Percentiles rank a stretch among this genome's conserved stretches.
phyloP scores from a whole-genome alignment of 345 rosid genomes.

The Xanthoceras sorbifolium region DNA sequence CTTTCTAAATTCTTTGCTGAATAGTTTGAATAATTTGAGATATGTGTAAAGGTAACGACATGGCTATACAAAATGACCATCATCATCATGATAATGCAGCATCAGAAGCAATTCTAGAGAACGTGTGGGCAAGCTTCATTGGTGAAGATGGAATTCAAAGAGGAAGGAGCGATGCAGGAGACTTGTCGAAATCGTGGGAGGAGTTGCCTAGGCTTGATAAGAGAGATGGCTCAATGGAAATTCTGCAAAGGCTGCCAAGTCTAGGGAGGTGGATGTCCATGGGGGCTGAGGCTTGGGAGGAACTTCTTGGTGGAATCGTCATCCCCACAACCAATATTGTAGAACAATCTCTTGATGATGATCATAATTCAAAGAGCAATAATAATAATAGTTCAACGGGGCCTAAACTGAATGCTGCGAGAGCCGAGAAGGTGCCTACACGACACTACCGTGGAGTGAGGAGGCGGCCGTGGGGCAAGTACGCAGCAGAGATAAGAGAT shows the following conservation, averaged over 20 bases:
- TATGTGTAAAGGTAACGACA: conserved; percentile 18
- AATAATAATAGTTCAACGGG: conserved; percentile 1
- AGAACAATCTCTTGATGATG: conserved; percentile 6
- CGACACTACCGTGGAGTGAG: conserved; percentile 79
- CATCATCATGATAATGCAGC: conserved; percentile 23
- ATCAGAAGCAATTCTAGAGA: conserved; percentile 52
- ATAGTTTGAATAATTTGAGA: not conserved
- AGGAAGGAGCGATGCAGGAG: conserved; percentile 1
- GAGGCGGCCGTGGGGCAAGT: conserved; percentile 88
- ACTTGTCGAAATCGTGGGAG: conserved; percentile 45
- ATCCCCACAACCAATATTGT: conserved; percentile 21
- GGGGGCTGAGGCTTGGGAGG: conserved; percentile 72
- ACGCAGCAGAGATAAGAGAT: conserved; percentile 87
- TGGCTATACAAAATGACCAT: conserved; percentile 41
- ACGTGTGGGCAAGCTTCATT: conserved; percentile 82
- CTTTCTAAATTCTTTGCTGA: not conserved
- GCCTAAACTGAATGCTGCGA: conserved; percentile 19
- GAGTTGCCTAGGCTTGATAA: conserved; percentile 45
- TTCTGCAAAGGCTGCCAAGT: conserved; percentile 49
- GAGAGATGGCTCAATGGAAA: conserved; percentile 28
- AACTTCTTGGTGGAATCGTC: conserved; percentile 33
- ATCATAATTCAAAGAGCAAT: conserved; percentile 1
- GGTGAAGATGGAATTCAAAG: conserved; percentile 27
- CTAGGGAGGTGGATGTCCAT: conserved; percentile 63
- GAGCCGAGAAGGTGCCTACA: conserved; percentile 26